Evolutionary conservation across 1,284 basidiomycete genomes (phyloP).

Genomic region (Puccinia coronata): DNA sequence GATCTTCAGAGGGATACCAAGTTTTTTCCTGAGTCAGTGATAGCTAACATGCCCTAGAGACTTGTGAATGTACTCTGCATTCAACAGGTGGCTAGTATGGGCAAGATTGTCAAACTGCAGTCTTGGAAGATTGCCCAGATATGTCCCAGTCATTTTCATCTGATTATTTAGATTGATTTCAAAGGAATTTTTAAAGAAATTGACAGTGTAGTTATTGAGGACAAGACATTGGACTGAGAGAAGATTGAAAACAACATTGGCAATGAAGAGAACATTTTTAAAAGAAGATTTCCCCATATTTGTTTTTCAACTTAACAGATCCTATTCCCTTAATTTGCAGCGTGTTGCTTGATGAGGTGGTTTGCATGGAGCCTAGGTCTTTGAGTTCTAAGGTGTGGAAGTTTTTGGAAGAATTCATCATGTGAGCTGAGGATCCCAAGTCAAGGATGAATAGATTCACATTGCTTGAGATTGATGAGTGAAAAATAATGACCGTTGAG

Average conservation of each 20-base stretch:
- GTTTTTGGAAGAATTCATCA: neutral
- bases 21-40: neutral
- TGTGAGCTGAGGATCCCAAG: neutral
- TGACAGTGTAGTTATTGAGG: neutral
- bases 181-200: neutral
- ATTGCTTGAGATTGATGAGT: neutral
- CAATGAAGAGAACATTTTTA: neutral
- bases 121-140: neutral
- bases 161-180: neutral
- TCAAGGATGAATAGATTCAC: neutral
- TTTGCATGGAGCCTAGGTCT: neutral
- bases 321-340: neutral
- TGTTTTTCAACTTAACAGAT: neutral
- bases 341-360: neutral
- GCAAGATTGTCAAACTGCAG: neutral
- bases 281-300: neutral
- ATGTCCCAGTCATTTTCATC: neutral
- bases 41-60: conserved; percentile 17
- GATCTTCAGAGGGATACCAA: neutral
- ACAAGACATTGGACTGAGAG: neutral
- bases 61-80: neutral
- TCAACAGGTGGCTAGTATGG: neutral
- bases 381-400: neutral
- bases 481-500: neutral
- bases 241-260: neutral